Evolutionary conservation across 2,329 filamentous ascomycete genomes (phyloP), one percentile per base, ranked within the genome.

Genomic region (Coniochaeta pulveracea): DNA sequence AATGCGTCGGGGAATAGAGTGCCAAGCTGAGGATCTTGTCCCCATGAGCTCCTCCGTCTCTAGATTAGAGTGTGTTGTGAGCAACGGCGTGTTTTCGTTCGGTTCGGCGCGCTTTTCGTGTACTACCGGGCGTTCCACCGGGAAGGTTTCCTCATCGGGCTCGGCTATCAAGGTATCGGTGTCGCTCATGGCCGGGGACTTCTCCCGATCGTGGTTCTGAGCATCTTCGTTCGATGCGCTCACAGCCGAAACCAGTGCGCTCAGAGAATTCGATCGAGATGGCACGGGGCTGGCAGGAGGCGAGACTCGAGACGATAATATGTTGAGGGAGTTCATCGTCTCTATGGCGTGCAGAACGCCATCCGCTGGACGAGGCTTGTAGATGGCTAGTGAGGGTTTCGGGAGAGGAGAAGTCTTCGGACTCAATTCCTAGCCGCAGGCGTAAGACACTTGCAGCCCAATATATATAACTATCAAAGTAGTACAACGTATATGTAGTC

Each of bases 271-370:
- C 40, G 72, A 70, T 53, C 73, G 67, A 37, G 73, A 68, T 35
- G 71, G 65, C 27, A 56, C 52, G 21, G 72, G 65, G 46, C 64
- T 74, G 38, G 71, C 60, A 35, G 72, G 57, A 44, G 74, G 71
- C 47, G 75, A 76, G 55, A 88, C 83, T 63, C 82, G 80, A 56
- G 84, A 77, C 51, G 85, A 91, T 57, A 95, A 76, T 57, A 94
- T 85, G 64, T 91, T 93, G 66, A 94, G 69, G 50, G 88, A 93
- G 77, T 95, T 95, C 89, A 95, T 95, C 63, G 71, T 83, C 66
- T 60, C 58, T 48, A 52, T 47, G 48, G 56, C 55, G 49, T 56
- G 40, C 47, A 51, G 57, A 56, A 59, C 66, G 69, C 73, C 73
- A 77, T 73, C n/a, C n/a, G n/a, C n/a, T n/a, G n/a, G 60, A 62